These are phyloP conservation scores for Beauveria sp. DNA, from an alignment of 2,329 filamentous ascomycete species.

Conservation along the genomic window DNA sequence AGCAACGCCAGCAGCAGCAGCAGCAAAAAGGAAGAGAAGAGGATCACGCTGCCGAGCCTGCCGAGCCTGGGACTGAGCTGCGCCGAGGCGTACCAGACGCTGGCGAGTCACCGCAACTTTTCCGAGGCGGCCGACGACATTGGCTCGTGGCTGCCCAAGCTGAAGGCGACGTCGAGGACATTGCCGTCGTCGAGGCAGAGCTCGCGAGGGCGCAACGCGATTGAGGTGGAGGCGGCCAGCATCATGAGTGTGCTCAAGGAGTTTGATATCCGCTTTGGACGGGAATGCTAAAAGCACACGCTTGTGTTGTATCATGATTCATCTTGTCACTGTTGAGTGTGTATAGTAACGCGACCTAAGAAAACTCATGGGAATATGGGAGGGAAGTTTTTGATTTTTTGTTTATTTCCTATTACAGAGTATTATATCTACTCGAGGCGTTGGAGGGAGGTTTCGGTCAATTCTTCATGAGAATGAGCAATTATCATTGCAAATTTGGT, in stretches of 20 bases:
- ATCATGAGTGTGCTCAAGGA: slow-evolving; percentile 81
- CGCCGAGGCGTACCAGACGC: slow-evolving; percentile 70
- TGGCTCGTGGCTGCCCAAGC: slow-evolving; percentile 66
- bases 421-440: not conserved
- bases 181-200: slow-evolving; percentile 18
- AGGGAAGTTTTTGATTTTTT: not conserved
- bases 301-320: not conserved
- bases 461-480: not conserved
- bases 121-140: slow-evolving; percentile 66
- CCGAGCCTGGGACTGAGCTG: slow-evolving; percentile 57
- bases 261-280: slow-evolving; percentile 68
- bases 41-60: slow-evolving; percentile 28
- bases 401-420: not conserved
- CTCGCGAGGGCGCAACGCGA: slow-evolving; percentile 44
- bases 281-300: slow-evolving; percentile 23
- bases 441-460: not conserved
- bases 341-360: slow-evolving; percentile 5
- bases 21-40: slow-evolving; percentile 18
- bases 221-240: slow-evolving; percentile 75
- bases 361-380: not conserved
- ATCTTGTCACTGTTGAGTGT: not conserved
- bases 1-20: slow-evolving; percentile 15
- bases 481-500: too few species aligned
- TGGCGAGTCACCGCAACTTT: slow-evolving; percentile 70
- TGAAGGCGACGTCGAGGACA: slow-evolving; percentile 49